phyloP scores from a whole-genome alignment of 345 rosid genomes.

The Acer negundo region DNA sequence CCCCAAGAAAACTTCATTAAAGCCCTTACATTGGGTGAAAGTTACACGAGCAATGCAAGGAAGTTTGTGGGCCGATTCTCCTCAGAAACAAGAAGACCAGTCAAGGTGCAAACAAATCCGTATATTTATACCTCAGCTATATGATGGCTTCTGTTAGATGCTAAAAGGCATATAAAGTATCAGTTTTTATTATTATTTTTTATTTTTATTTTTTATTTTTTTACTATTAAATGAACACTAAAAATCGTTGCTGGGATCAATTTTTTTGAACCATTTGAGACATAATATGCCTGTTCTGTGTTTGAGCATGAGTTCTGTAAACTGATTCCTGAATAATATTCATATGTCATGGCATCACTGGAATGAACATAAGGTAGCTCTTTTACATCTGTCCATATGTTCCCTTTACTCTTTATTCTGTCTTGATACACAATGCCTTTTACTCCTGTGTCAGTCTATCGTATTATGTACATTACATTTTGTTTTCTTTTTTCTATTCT shows the following conservation, averaged over 20 bases:
- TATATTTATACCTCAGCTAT: conserved; percentile 6
- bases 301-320: not conserved
- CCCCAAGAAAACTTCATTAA: conserved; percentile 69
- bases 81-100: conserved; percentile 66
- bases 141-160: conserved; percentile 12
- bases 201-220: not conserved
- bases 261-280: not conserved
- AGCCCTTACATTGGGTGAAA: conserved; percentile 97
- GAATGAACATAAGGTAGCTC: not conserved
- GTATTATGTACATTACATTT: not conserved
- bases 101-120: conserved; percentile 56
- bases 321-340: not conserved
- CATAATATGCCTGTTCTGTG: not conserved
- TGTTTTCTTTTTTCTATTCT: not conserved
- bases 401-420: not conserved
- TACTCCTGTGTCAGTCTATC: not conserved
- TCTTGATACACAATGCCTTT: not conserved
- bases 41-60: conserved; percentile 91
- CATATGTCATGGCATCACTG: not conserved
- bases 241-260: conserved; percentile 5
- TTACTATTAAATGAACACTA: not conserved
- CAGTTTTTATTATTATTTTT: too few relatives aligned
- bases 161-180: not conserved
- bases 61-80: conserved; percentile 96
- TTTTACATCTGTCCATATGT: not conserved